A percentile compares a stretch with the other conserved stretches of the same genome.
Conservation (phyloP, 108 stramenopile genomes). For the Epipyxis sp. region DNA sequence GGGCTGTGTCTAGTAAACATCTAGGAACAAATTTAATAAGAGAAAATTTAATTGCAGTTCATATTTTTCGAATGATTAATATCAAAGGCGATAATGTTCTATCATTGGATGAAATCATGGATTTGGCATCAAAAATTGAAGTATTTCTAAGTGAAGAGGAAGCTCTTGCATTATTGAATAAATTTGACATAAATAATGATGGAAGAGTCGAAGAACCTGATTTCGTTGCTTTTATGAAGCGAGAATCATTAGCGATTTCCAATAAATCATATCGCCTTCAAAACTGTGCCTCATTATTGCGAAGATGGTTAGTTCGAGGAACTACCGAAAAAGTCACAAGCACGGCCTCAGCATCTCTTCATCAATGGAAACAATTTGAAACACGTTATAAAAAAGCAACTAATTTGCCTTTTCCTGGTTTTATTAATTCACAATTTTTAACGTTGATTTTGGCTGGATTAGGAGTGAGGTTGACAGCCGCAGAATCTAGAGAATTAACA, state of each 20-base stretch:
- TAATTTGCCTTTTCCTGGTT: background rate
- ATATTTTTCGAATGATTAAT: slow-evolving; percentile 22
- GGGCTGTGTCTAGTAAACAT: background rate
- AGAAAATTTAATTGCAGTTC: background rate
- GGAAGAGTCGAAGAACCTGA: background rate
- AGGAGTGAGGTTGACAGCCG: background rate
- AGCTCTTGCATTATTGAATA: background rate
- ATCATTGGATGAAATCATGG: slow-evolving; percentile 20
- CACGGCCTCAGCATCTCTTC: background rate
- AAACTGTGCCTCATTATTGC: background rate
- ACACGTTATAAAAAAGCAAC: background rate
- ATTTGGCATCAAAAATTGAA: background rate
- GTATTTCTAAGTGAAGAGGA: slow-evolving; percentile 28
- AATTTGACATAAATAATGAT: slow-evolving; percentile 1
- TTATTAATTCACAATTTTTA: background rate
- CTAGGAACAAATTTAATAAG: background rate
- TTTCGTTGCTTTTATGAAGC: background rate
- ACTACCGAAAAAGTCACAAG: background rate
- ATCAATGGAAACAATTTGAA: slow-evolving; percentile 3
- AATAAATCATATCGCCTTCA: background rate
- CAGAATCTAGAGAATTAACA: slow-evolving; percentile 1
- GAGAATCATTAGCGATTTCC: background rate
- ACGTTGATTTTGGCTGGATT: background rate
- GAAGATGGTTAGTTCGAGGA: slow-evolving; percentile 22
- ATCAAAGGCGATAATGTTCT: background rate